Evolutionary conservation across 1,139 yeast species (phyloP).

Genomic region (Geotrichum klebahnii): DNA sequence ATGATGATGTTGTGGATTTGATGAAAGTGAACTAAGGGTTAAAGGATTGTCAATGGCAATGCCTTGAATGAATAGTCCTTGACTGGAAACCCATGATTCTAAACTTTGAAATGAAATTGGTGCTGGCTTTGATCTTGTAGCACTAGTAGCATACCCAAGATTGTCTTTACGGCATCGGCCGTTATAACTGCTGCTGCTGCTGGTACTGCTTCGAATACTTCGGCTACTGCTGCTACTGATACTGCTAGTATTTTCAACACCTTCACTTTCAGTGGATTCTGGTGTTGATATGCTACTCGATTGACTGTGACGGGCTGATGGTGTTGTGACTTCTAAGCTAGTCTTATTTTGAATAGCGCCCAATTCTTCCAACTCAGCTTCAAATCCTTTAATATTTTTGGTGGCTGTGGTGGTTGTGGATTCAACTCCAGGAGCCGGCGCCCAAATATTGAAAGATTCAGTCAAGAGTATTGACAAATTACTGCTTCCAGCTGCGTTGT

Average conservation of each 20-base stretch:
- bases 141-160: not conserved
- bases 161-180: not conserved
- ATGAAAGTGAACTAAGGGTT: not conserved
- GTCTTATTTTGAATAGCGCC: not conserved
- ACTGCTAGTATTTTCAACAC: no score
- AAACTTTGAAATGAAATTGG: not conserved
- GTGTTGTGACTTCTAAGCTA: not conserved
- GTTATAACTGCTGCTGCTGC: not conserved
- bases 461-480: conserved; percentile 8
- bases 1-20: not conserved
- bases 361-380: not conserved
- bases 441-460: conserved; percentile 14
- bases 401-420: not conserved
- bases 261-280: not conserved
- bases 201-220: not conserved
- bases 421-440: not conserved
- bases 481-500: no score
- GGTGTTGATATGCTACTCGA: not conserved
- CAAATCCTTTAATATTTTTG: not conserved
- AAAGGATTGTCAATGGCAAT: not conserved
- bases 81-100: conserved; percentile 10
- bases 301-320: no score
- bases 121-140: not conserved
- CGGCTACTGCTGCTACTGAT: not conserved
- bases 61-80: not conserved